Conservation (phyloP, 179 eudicot genomes). For the Camellia oleifera region DNA sequence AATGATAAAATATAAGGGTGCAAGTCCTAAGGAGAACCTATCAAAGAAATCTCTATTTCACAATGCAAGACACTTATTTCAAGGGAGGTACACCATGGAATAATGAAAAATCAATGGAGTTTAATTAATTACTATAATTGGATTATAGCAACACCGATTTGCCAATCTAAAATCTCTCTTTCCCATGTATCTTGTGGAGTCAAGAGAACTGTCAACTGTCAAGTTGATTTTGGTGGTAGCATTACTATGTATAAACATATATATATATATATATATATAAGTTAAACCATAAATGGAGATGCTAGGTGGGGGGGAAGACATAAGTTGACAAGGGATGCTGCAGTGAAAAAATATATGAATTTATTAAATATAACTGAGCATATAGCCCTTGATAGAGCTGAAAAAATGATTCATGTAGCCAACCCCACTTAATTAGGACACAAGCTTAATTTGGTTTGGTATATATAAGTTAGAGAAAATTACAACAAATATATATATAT, state of each 20-base stretch:
- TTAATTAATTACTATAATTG: neutral
- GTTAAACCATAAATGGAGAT: too few species aligned
- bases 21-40: neutral
- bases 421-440: too few species aligned
- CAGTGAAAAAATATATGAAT: too few species aligned
- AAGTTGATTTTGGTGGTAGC: neutral
- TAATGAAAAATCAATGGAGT: neutral
- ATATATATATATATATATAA: too few species aligned
- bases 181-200: neutral
- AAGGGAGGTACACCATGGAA: neutral
- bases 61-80: neutral
- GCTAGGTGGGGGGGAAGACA: too few species aligned
- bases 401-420: too few species aligned
- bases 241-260: neutral
- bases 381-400: too few species aligned
- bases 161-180: constrained; percentile 1
- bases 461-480: too few species aligned
- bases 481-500: too few species aligned
- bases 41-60: neutral
- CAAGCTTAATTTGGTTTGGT: too few species aligned
- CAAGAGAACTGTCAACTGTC: neutral
- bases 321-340: too few species aligned
- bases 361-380: too few species aligned
- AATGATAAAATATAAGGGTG: neutral
- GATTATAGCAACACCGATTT: neutral